A percentile compares a stretch with the other conserved stretches of the same genome.
These are phyloP conservation scores for Trichosporon coremiiforme DNA, from an alignment of 1,284 basidiomycete genomes.

Conservation along the genomic window DNA sequence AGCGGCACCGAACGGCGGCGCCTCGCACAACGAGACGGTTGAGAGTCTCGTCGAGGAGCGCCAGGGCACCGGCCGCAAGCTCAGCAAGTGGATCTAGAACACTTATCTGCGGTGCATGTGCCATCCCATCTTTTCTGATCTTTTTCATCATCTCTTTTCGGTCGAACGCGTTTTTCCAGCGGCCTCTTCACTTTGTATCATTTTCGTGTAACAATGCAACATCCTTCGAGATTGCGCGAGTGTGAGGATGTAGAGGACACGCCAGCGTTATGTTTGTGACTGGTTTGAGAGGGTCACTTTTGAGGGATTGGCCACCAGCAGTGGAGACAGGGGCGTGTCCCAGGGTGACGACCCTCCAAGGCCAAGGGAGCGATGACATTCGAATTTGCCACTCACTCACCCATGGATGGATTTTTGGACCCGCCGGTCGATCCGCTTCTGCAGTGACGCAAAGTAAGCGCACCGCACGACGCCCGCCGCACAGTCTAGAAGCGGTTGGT, in stretches of 20 bases:
- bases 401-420: background rate
- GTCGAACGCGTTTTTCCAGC: background rate
- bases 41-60: constrained; percentile 23
- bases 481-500: too few relatives aligned
- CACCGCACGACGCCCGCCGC: background rate
- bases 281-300: background rate
- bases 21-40: constrained; percentile 8
- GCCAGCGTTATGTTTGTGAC: background rate
- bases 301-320: too few relatives aligned
- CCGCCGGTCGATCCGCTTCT: background rate
- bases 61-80: constrained; percentile 1
- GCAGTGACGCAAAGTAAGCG: background rate
- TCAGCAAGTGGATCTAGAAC: constrained; percentile 17
- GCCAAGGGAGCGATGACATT: background rate
- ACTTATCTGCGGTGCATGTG: too few relatives aligned
- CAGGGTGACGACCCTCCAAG: background rate
- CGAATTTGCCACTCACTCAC: background rate
- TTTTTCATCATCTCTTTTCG: background rate
- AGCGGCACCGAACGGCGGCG: background rate
- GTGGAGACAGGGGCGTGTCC: too few relatives aligned
- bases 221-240: background rate
- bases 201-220: constrained; percentile 13
- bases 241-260: background rate
- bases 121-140: too few relatives aligned
- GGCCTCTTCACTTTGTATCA: background rate